Base-by-base conservation (phyloP, 2,329 filamentous ascomycete genomes). In the Apiospora marii region DNA sequence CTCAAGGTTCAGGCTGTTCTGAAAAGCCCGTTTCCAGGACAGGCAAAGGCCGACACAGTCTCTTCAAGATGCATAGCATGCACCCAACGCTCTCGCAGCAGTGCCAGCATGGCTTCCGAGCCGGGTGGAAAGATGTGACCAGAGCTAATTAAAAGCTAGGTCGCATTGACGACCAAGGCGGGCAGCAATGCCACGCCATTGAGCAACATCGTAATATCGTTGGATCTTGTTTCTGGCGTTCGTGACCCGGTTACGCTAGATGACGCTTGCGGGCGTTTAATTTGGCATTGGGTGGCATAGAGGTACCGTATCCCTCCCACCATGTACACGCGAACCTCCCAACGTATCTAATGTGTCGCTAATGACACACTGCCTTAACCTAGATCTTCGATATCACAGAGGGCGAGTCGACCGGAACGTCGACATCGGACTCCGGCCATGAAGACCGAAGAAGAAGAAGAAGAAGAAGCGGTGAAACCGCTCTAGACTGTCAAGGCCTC, bases 261-360 rank as follows among this genome's bases (percentile, higher is more conserved):
- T 61, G 53, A 61, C 53, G 34, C 53, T 61, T 61, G 53, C 53
- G 53, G 53, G 53, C 30, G 53, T 64, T 64, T 64, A 64, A 64
- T 64, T 64, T 64, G 58, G 58, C 34, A 10, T 64, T 37, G 34
- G 14, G 37, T 37, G 58, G 58, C 16, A 22, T 37, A 30, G 27
- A 30, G 27, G 53, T 61, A n/a, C 58, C 58, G 10, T 0, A 24
- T 41, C 34, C 22, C 58, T 64, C 53, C 27, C 30, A 5, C 53
- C 37, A 30, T 30, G 27, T 30, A 22, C 53, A 61, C 34, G 53
- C 53, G 53, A 37, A 37, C 16, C 30, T 37, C 53, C 37, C 7
- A 3, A n/a, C 58, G 5, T 37, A 22, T 16, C 16, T 61, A 61
- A 37, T 61, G 53, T 37, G 22, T 37, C 34, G 12, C 34, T 64